Conservation (phyloP, 306 rosid genomes). For the Trichosanthes cucumerina region DNA sequence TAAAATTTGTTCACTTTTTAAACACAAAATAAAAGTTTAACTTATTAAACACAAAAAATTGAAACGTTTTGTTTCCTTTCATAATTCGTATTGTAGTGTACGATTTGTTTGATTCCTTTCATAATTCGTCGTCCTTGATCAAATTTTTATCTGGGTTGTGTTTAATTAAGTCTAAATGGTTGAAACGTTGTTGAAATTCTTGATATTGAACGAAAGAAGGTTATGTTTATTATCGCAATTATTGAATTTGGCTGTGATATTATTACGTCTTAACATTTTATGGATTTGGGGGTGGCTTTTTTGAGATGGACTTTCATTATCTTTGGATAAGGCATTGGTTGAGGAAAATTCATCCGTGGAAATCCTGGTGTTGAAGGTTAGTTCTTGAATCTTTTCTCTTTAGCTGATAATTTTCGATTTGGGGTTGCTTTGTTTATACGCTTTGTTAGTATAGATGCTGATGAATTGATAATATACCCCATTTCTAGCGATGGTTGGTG, state of each 20-base stretch:
- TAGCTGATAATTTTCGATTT: no score
- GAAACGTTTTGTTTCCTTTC: no score
- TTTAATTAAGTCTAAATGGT: background rate
- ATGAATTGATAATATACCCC: slow-evolving; percentile 14
- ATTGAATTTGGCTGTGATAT: background rate
- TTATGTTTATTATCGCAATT: background rate
- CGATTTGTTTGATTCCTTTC: background rate
- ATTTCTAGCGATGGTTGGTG: slow-evolving; percentile 84
- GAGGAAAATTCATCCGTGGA: slow-evolving; percentile 53
- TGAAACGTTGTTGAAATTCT: background rate
- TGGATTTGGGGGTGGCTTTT: slow-evolving; percentile 17
- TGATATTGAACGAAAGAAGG: background rate
- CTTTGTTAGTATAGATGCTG: slow-evolving; percentile 8
- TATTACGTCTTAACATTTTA: background rate
- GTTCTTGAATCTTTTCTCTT: background rate
- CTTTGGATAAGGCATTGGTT: slow-evolving; percentile 59
- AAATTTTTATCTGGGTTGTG: background rate
- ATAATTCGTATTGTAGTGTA: no score
- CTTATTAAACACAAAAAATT: no score
- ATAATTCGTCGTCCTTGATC: background rate
- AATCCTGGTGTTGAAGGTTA: slow-evolving; percentile 66
- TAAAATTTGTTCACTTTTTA: no score
- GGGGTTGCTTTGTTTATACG: slow-evolving; percentile 1
- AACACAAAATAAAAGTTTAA: no score
- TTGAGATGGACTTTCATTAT: slow-evolving; percentile 74